A percentile compares a stretch with the other conserved stretches of the same genome.
Conservation (phyloP, 257 asterid species). For the Fraxinus excelsior region DNA sequence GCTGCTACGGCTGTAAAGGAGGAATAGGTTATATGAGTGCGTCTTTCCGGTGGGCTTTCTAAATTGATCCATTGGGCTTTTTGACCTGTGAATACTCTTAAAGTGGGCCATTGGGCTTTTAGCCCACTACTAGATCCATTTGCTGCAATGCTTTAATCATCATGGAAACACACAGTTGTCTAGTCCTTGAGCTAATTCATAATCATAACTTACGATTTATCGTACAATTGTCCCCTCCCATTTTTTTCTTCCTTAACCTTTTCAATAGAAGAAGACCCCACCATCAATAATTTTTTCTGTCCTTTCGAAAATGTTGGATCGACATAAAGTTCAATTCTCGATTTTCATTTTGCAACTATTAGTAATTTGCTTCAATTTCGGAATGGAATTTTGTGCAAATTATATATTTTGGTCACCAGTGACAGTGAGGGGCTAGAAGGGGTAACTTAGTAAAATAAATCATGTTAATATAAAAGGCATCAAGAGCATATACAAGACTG, state of each 20-base stretch:
- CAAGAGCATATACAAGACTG: conserved; percentile 3
- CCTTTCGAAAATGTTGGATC: not conserved
- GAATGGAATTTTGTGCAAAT: too few species aligned
- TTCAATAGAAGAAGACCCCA: too few species aligned
- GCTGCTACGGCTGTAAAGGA: not conserved
- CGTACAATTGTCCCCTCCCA: too few species aligned
- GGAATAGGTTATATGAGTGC: not conserved
- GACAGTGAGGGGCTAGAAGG: too few species aligned
- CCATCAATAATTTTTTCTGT: not conserved
- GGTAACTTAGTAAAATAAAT: too few species aligned
- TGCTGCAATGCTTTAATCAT: not conserved
- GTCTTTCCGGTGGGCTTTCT: not conserved
- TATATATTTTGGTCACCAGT: too few species aligned
- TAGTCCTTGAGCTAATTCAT: too few species aligned
- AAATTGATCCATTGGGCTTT: not conserved
- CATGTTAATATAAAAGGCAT: conserved; percentile 1
- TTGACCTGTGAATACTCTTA: not conserved
- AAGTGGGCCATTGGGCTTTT: not conserved
- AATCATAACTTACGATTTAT: too few species aligned
- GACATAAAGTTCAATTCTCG: not conserved
- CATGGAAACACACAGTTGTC: too few species aligned
- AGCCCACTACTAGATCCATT: not conserved
- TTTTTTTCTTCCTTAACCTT: too few species aligned
- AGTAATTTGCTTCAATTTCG: too few species aligned
- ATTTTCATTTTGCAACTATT: not conserved